Evolutionary conservation across 2,329 filamentous ascomycete species (phyloP).

Genomic region (Fusarium veterinarium): DNA sequence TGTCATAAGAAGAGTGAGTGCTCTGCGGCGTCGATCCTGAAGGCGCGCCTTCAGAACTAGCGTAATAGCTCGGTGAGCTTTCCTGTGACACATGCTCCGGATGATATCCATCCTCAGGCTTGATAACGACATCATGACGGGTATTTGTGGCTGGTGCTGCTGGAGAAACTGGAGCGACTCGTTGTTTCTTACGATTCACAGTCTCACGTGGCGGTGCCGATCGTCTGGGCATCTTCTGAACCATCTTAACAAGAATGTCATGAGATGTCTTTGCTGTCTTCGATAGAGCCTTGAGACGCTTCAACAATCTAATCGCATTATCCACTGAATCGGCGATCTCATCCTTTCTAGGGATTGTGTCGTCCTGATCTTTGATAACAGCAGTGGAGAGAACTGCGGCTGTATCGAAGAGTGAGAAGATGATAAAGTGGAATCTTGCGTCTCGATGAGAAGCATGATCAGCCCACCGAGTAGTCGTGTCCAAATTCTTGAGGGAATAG

Average conservation of each 20-base stretch:
- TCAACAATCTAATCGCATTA: slow-evolving; percentile 49
- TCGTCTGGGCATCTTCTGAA: slow-evolving; percentile 46
- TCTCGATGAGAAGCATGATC: slow-evolving; percentile 58
- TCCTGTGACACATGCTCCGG: slow-evolving; percentile 18
- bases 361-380: slow-evolving; percentile 58
- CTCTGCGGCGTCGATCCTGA: slow-evolving; percentile 32
- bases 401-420: slow-evolving; percentile 64
- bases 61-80: slow-evolving; percentile 30
- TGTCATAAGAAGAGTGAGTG: slow-evolving; percentile 15
- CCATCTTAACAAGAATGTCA: slow-evolving; percentile 48
- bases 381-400: slow-evolving; percentile 62
- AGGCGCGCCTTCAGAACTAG: slow-evolving; percentile 16
- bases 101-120: slow-evolving; percentile 12
- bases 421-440: slow-evolving; percentile 62
- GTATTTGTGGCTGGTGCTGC: background rate
- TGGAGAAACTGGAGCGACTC: background rate
- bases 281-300: slow-evolving; percentile 47
- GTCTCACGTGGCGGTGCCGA: slow-evolving; percentile 19
- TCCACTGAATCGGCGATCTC: slow-evolving; percentile 54
- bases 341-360: slow-evolving; percentile 53
- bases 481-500: slow-evolving; percentile 56
- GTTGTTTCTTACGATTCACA: slow-evolving; percentile 25
- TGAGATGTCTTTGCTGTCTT: slow-evolving; percentile 51
- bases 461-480: slow-evolving; percentile 54
- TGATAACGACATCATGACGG: background rate